Percentiles rank a stretch among this genome's conserved stretches.
These are phyloP conservation scores for Tinospora cordifolia DNA, from an alignment of 164 flowering plant species.

Conservation along the genomic window DNA sequence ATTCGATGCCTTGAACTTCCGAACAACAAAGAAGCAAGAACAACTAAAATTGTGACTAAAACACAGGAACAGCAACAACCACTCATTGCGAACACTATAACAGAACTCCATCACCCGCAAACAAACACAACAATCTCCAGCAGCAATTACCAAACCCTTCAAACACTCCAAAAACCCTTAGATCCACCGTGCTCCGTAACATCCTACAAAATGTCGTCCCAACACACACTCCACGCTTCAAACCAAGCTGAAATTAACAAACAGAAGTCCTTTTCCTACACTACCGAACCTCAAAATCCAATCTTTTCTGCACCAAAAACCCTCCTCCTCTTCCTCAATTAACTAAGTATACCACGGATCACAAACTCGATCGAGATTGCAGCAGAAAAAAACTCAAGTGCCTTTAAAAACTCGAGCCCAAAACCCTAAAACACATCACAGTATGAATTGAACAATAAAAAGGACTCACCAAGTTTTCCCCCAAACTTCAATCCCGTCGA, in stretches of 20 bases:
- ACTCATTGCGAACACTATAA: slow-evolving; percentile 28
- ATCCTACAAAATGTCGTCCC: slow-evolving; percentile 11
- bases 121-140: slow-evolving; percentile 12
- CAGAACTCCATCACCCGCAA: slow-evolving; percentile 14
- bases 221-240: not conserved
- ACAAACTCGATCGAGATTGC: slow-evolving; percentile 1
- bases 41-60: slow-evolving; percentile 10
- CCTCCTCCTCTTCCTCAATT: not conserved
- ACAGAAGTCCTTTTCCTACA: not conserved
- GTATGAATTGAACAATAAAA: not conserved
- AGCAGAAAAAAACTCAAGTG: slow-evolving; percentile 8
- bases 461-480: slow-evolving; percentile 6
- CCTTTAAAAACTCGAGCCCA: slow-evolving; percentile 1
- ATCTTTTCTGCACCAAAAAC: slow-evolving; percentile 1
- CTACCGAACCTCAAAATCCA: slow-evolving; percentile 11
- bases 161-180: slow-evolving; percentile 6
- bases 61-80: slow-evolving; percentile 8
- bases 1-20: slow-evolving; percentile 6
- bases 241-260: not conserved
- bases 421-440: slow-evolving; percentile 2
- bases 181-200: slow-evolving; percentile 20
- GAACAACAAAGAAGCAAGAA: slow-evolving; percentile 9
- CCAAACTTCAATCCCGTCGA: slow-evolving; percentile 1
- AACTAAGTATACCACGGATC: not conserved
- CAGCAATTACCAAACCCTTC: slow-evolving; percentile 18